phyloP scores from a whole-genome alignment of 2,329 filamentous ascomycete species.

The Aureobasidium sp. region DNA sequence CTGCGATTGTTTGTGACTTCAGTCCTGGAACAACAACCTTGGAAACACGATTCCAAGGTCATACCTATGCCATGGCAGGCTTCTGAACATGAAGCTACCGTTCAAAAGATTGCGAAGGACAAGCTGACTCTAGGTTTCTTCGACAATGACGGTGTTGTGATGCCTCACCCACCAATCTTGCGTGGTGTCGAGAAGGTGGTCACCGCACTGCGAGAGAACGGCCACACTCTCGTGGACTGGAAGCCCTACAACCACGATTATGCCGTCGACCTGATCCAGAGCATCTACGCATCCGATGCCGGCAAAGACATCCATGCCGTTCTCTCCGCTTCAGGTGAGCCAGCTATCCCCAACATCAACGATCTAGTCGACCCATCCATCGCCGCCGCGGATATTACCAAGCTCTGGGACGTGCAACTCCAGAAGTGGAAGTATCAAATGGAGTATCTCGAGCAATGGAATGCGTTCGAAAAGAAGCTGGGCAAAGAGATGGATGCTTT shows the following conservation, averaged over 20 bases:
- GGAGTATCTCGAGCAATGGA: slow-evolving; percentile 29
- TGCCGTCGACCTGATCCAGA: slow-evolving; percentile 42
- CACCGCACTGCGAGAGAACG: slow-evolving; percentile 12
- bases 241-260: slow-evolving; percentile 43
- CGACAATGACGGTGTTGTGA: slow-evolving; percentile 30
- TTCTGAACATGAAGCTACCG: neutral
- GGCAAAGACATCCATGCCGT: slow-evolving; percentile 47
- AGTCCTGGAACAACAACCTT: slow-evolving; percentile 48
- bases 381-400: neutral
- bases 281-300: slow-evolving; percentile 55
- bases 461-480: slow-evolving; percentile 27
- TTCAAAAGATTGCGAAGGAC: neutral
- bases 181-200: slow-evolving; percentile 27
- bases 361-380: neutral
- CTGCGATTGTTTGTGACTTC: slow-evolving; percentile 48
- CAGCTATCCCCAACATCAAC: slow-evolving; percentile 29
- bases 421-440: slow-evolving; percentile 14
- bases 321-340: slow-evolving; percentile 42
- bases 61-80: slow-evolving; percentile 52
- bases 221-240: slow-evolving; percentile 38
- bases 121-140: slow-evolving; percentile 31
- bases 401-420: neutral
- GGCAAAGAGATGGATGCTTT: slow-evolving; percentile 33
- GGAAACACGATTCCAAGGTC: slow-evolving; percentile 51
- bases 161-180: slow-evolving; percentile 31